Base-by-base conservation (phyloP, 1,139 yeast genomes). In the Diutina mesorugosa region DNA sequence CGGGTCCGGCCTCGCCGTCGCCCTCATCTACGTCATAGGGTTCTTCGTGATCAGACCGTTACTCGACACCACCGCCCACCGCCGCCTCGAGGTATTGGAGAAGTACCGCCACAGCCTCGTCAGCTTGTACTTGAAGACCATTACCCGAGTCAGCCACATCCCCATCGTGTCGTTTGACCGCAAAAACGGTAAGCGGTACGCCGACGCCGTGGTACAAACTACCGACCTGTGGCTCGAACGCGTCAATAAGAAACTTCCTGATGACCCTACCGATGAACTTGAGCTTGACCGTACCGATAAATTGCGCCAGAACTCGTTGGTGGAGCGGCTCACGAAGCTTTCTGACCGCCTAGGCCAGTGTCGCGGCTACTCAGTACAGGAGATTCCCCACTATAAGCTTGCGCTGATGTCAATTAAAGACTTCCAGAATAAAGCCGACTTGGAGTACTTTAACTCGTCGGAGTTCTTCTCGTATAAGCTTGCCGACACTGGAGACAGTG, bases 161-260 rank as follows among this genome's bases (percentile, higher is more conserved):
- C 80, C 80, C 3, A 72, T 75, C 10, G 76, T 76, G 14, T 72
- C 73, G 7, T 65, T 73, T 53, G 66, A 66, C 53, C 64, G 65
- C 56, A 59, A 64, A 45, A 65, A 66, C 47, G 78, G 74, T 14
- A 67, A 68, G 54, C 60, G 69, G 29, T 72, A 73, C 57, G 72
- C 76, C 3, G 80, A 76, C 60, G 72, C 78, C 1, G 68, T 70
- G 57, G 62, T 67, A 29, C 80, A 76, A 61, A 76, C 80, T 1
- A 67, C 64, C 8, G 67, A 65, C 48, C 66, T 73, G n/a, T 62
- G 59, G 30, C 57, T 66, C 47, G 62, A 59, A 14, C 41, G 53
- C 1, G 18, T 50, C n/a, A 18, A 8, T 9, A 55, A 60, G 50
- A 57, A 57, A n/a, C 57, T 58, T 18, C 53, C 55, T n/a, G 63